phyloP scores from a whole-genome alignment of 371 early-diverging fungal genomes.

The Haplosporangium sp. region DNA sequence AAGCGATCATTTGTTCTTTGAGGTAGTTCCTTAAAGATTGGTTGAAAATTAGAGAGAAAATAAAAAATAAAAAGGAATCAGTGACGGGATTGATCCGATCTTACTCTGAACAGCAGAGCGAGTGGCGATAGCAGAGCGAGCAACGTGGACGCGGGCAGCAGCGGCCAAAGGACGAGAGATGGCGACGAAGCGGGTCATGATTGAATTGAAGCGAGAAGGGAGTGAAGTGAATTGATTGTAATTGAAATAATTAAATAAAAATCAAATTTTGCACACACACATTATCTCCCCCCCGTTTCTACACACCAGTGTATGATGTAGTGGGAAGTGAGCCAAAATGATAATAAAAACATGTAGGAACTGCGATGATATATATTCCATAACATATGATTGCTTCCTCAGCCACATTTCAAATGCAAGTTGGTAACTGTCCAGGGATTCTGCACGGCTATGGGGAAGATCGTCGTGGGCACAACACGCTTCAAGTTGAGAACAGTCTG shows the following conservation, averaged over 20 bases:
- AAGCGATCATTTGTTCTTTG: too few relatives aligned
- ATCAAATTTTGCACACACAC: neutral
- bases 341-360: neutral
- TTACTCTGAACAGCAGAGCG: conserved; percentile 44
- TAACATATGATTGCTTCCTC: neutral
- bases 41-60: neutral
- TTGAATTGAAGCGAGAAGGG: neutral
- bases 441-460: too few relatives aligned
- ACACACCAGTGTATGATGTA: too few relatives aligned
- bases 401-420: neutral
- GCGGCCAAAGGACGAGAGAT: conserved; percentile 42
- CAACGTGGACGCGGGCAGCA: conserved; percentile 32
- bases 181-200: conserved; percentile 37
- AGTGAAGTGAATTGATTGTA: neutral
- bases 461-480: too few relatives aligned
- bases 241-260: neutral
- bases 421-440: too few relatives aligned
- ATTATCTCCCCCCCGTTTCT: neutral
- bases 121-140: conserved; percentile 29
- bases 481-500: too few relatives aligned
- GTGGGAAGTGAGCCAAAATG: too few relatives aligned
- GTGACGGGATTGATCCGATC: conserved; percentile 1
- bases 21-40: neutral
- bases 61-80: neutral
- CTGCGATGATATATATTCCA: neutral